These are phyloP conservation scores for Begonia peltatifolia DNA, from an alignment of 306 rosid genomes.

Conservation along the genomic window DNA sequence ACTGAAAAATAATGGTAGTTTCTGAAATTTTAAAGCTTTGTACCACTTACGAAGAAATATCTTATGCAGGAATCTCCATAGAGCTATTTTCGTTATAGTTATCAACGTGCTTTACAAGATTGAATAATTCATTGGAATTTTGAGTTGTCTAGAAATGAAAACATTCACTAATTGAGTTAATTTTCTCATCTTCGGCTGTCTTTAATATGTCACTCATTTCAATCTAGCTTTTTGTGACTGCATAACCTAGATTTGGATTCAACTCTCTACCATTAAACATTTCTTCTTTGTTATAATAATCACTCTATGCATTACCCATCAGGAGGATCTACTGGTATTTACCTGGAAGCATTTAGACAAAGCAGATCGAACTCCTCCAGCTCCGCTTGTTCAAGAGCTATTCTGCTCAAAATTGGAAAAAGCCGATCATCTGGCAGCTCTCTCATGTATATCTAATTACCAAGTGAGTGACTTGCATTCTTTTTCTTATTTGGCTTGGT, in stretches of 20 bases:
- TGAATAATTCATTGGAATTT: too few relatives aligned
- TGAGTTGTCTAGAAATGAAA: too few relatives aligned
- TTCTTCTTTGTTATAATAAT: not conserved
- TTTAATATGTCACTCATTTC: too few relatives aligned
- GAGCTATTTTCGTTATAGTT: not conserved
- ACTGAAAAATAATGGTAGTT: not conserved
- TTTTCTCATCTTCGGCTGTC: too few relatives aligned
- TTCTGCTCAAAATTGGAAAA: slow-evolving; percentile 47
- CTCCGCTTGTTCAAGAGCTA: slow-evolving; percentile 49
- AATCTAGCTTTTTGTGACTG: not conserved
- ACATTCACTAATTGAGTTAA: too few relatives aligned
- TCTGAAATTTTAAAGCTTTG: not conserved
- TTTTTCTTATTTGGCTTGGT: slow-evolving; percentile 59
- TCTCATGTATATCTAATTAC: slow-evolving; percentile 28
- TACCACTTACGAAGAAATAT: not conserved
- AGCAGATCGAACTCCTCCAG: slow-evolving; percentile 33
- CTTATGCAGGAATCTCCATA: not conserved
- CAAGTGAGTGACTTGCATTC: slow-evolving; percentile 24
- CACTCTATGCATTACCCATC: slow-evolving; percentile 5
- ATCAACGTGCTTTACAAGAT: not conserved
- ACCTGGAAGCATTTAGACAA: slow-evolving; percentile 58
- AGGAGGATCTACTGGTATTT: slow-evolving; percentile 55
- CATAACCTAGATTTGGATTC: not conserved
- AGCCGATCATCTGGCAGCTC: slow-evolving; percentile 38
- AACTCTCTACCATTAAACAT: not conserved